Evolutionary conservation across 2,329 filamentous ascomycete genomes (phyloP), one percentile per base, ranked within the genome.

Genomic region (Diplodia scrobiculata): DNA sequence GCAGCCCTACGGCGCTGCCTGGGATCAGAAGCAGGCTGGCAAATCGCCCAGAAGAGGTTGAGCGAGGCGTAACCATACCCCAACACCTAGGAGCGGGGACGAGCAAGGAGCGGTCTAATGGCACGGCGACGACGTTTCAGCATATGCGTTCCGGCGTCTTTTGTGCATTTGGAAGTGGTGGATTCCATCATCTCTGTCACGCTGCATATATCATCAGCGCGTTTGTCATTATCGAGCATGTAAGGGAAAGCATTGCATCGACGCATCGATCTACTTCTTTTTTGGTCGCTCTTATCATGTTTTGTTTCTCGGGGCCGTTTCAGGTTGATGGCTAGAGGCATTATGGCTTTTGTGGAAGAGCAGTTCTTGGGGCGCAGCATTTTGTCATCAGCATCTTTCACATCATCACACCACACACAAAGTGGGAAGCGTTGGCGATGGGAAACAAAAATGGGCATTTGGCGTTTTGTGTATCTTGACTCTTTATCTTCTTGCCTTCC

Each of bases 1-100:
- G 38, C 63, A 21, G 45, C 53, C 64, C 32, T 66, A 66, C 32
- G 64, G 64, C 45, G 64, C 64, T 19, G 38, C 29, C n/a, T 66
- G 64, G 64, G 64, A 66, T 21, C 53, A 55, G 32, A 59, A 50
- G 45, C 53, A 66, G 54, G 45, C 53, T 17, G 47, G 48, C 13
- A 58, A 36, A 32, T 45, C 41, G 47, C 34, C 58, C 4, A 36
- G 58, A 13, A 50, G 58, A 25, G 27, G 58, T 19, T 62, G n/a
- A 62, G 21, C 5, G 17, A 25, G 5, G 3, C 38, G n/a, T 54
- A 36, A 19, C 21, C 34, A 21, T 34, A 54, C 32, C 21, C 25
- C 25, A n/a, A 19, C 41, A 19, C n/a, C 41, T n/a, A 45, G 29
- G 38, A 21, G 41, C n/a, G 25, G 27, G 38, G 41, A 51, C 3